Evolutionary conservation across 768 basidiomycete species (phyloP), one percentile per base, ranked within the genome.

Genomic region (Strobilomyces echinocephalus): DNA sequence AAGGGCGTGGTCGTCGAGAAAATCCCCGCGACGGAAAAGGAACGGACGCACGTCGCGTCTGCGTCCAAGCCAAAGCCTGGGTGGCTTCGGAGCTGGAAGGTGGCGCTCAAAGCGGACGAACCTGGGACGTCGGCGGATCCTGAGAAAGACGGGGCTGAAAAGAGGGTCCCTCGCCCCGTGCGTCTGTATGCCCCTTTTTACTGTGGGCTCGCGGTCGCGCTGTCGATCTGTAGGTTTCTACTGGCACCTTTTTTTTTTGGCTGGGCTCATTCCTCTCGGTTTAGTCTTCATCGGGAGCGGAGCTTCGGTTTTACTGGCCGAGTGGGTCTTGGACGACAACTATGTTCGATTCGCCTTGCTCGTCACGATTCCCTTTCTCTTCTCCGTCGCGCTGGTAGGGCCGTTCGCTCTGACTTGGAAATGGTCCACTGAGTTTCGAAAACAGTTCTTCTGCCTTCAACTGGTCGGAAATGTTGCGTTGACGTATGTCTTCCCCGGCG

Each of bases 391-490:
- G 4, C 65, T 91, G 65, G 87, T 88, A 61, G 66, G 24, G 78
- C 50, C 16, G 18, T 49, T 31, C 15, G 16, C 16, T 15, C 11
- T 28, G 26, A 20, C 33, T 18, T 34, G 40, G 42, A 33, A 33
- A 28, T 33, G 21, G 10, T 38, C 4, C 24, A 34, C 53, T 70
- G 8, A 70, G 24, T 1, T 11, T 35, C 20, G 30, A 35, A 20
- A 8, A 14, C 36, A 88, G 85, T 88, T 91, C 74, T 90, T 90
- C 66, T 74, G 80, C n/a, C 71, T 86, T n/a, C 87, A 88, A 65
- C 74, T 88, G 16, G 63, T 90, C 14, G 76, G 80, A 20, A 85
- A 80, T 48, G 39, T 88, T 15, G 6, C 30, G 89, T 83, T 83
- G 70, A 71, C 78, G 86, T 88, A 66, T 31, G 49, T 57, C 15